Base-by-base conservation (phyloP, 192 early-diverging fungal species). In the Dissophora globulifera region DNA sequence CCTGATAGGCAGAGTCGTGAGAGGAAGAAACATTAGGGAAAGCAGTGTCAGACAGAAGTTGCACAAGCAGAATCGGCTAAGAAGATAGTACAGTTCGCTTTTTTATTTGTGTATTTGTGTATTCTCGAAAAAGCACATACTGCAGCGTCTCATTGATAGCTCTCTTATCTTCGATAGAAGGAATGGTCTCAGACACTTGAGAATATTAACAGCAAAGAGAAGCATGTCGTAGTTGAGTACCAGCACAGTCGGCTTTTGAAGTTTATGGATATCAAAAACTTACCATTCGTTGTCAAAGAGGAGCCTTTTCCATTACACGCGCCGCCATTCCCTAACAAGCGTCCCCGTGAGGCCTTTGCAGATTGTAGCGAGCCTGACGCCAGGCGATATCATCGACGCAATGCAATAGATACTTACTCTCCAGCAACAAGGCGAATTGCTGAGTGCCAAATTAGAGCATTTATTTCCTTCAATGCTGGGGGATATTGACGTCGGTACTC, bases 231-330 rank as follows among this genome's bases (percentile, higher is more conserved):
- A 67, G 23, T 67, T 67, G 64, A 58, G 55, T 42, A 50, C 38
- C 64, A 67, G 47, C 64, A 58, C 55, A 31, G 50, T 15, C 43
- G 33, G 31, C 58, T 67, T 42, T 30, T 41, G 55, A 57, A 47
- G 47, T 67, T 58, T 35, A 50, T 67, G 55, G 64, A 58, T 57
- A 35, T 58, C 32, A 67, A 67, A 51, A 50, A 17, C 47, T 67
- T 47, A 38, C 64, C 64, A 58, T 67, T 67, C 43, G 26, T 67
- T 49, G 55, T 41, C 46, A 67, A 58, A 31, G 55, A 58, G 23
- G 47, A 67, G 25, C 64, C 64, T 55, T 68, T 49, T 68, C 49
- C 66, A 52, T 40, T 57, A 31, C 59, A 68, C 56, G 56, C 66
- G 40, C 48, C 64, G 57, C 40, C 64, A 33, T 35, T 38, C 45